Percentiles rank a stretch among this genome's conserved stretches.
Conservation (phyloP, 192 early-diverging fungal species). For the Coemansia javaensis region DNA sequence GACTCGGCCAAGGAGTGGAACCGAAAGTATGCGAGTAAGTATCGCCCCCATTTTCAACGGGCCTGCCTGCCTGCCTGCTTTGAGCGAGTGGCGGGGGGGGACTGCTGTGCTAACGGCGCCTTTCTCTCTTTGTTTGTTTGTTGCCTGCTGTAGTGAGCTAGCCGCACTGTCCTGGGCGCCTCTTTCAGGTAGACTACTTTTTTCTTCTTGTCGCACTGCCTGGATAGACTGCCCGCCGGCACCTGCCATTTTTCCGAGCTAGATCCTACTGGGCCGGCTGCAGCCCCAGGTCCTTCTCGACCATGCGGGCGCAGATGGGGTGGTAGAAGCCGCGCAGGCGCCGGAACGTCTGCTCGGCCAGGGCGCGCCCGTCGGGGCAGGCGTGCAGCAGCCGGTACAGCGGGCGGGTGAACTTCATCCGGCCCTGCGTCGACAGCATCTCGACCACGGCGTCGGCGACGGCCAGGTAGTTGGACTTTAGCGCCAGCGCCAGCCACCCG, state of each 20-base stretch:
- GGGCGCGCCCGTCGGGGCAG: slow-evolving; percentile 62
- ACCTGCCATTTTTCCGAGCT: not conserved
- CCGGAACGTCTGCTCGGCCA: slow-evolving; percentile 78
- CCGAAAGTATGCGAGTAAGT: slow-evolving; percentile 74
- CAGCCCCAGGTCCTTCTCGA: slow-evolving; percentile 79
- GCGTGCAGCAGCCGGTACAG: slow-evolving; percentile 70
- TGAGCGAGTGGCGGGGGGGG: no score
- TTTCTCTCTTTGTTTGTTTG: no score
- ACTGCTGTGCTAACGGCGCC: no score
- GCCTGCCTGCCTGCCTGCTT: no score
- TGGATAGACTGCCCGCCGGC: no score
- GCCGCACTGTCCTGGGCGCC: no score
- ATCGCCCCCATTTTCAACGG: no score
- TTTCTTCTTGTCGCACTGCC: no score
- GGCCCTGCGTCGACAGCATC: slow-evolving; percentile 82
- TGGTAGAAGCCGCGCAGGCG: slow-evolving; percentile 82
- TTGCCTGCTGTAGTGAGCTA: no score
- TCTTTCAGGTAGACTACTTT: no score
- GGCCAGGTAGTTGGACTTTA: slow-evolving; percentile 69
- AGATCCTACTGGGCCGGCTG: no score
- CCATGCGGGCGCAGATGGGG: slow-evolving; percentile 84
- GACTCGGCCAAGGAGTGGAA: slow-evolving; percentile 92
- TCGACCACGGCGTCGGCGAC: slow-evolving; percentile 70
- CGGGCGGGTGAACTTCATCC: slow-evolving; percentile 91
- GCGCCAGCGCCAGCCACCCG: slow-evolving; percentile 81